phyloP scores from a whole-genome alignment of 495 filamentous ascomycete genomes.

The Evansstolkia leycettana region DNA sequence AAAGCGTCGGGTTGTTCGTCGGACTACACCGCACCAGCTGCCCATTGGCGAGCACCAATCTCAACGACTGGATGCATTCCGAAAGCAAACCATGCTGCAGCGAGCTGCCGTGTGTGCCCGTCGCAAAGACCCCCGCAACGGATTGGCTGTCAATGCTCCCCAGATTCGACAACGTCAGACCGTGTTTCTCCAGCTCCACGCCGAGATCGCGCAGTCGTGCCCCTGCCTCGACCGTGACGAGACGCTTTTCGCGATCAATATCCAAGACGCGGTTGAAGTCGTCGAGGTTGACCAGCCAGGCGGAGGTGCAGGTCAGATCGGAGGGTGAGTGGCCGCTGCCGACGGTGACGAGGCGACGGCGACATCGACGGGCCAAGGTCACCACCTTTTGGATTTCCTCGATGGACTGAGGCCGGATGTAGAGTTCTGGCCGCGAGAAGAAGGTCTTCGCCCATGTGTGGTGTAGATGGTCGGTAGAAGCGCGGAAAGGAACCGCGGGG shows the following conservation, averaged over 20 bases:
- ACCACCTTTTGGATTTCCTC: conserved; percentile 75
- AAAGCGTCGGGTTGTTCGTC: conserved; percentile 60
- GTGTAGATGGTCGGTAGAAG: conserved; percentile 57
- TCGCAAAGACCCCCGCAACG: conserved; percentile 84
- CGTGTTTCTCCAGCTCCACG: conserved; percentile 52
- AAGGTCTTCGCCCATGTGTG: conserved; percentile 96
- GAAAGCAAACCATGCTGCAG: conserved; percentile 74
- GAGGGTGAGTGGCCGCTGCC: conserved; percentile 88
- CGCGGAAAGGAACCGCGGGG: conserved; percentile 61
- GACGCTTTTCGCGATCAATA: conserved; percentile 47
- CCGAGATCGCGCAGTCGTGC: conserved; percentile 67
- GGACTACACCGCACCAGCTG: conserved; percentile 60
- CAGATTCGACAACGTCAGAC: conserved; percentile 74
- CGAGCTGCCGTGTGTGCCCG: conserved; percentile 85
- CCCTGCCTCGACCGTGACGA: conserved; percentile 71
- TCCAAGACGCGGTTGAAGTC: conserved; percentile 58
- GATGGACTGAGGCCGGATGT: conserved; percentile 66
- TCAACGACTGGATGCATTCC: conserved; percentile 56
- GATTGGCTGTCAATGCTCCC: conserved; percentile 93
- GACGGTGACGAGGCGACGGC: conserved; percentile 65
- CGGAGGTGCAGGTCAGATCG: conserved; percentile 84
- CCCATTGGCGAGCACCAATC: conserved; percentile 75
- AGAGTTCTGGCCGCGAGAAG: conserved; percentile 76
- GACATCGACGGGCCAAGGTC: conserved; percentile 66
- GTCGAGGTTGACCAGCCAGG: conserved; percentile 92